A percentile compares a stretch with the other conserved stretches of the same genome.
Conservation (phyloP, 352 stramenopile species). For the Pythium dissimile region DNA sequence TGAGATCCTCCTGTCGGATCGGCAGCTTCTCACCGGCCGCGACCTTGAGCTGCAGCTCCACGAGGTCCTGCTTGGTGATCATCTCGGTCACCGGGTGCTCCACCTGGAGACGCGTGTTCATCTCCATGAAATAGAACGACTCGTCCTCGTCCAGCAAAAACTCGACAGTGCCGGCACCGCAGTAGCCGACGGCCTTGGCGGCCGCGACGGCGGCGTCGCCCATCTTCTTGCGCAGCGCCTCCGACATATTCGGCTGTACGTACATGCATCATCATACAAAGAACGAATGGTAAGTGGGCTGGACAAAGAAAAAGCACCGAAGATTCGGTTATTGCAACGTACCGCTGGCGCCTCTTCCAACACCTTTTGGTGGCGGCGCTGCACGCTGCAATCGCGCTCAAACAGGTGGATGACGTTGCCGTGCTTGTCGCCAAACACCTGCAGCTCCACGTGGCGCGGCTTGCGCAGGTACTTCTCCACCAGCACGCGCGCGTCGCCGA, state of each 20-base stretch:
- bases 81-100: constrained; percentile 92
- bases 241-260: constrained; percentile 77
- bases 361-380: constrained; percentile 93
- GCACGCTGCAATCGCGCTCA: constrained; percentile 89
- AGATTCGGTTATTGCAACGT: constrained; percentile 22
- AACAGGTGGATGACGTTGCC: constrained; percentile 90
- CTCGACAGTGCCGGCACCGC: constrained; percentile 92
- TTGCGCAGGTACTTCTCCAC: constrained; percentile 90
- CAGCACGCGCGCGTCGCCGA: constrained; percentile 88
- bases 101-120: constrained; percentile 96
- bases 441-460: constrained; percentile 91
- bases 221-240: constrained; percentile 83
- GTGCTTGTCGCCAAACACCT: constrained; percentile 91
- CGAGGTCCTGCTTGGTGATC: constrained; percentile 86
- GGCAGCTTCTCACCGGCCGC: constrained; percentile 89
- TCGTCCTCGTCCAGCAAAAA: constrained; percentile 91
- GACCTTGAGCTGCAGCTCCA: constrained; percentile 94
- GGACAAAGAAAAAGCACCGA: not conserved
- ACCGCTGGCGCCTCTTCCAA: constrained; percentile 92
- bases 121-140: constrained; percentile 96
- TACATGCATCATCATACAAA: too few relatives aligned
- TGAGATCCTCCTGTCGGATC: constrained; percentile 85
- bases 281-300: too few relatives aligned
- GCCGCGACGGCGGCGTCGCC: constrained; percentile 85
- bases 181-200: constrained; percentile 89